Percentiles rank a stretch among this genome's conserved stretches.
These are phyloP conservation scores for Sicyos edulis DNA, from an alignment of 306 rosid species.

Conservation along the genomic window DNA sequence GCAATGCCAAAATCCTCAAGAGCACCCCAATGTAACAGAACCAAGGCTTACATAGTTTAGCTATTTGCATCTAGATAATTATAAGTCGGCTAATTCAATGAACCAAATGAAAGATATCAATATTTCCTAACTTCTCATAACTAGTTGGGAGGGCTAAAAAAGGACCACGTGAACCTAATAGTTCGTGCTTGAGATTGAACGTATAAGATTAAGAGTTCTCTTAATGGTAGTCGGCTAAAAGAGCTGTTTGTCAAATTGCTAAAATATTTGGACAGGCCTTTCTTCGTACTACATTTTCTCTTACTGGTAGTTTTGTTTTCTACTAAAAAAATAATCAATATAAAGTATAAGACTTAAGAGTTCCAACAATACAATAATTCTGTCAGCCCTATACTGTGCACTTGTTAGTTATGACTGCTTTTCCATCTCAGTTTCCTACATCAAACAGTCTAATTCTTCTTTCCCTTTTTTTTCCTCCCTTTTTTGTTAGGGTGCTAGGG, in stretches of 20 bases:
- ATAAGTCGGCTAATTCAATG: neutral
- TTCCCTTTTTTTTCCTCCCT: neutral
- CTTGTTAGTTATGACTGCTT: too few species aligned
- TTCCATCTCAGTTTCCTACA: too few species aligned
- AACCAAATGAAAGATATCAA: neutral
- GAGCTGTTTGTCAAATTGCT: neutral
- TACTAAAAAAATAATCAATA: too few species aligned
- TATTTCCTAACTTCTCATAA: neutral
- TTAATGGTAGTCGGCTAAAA: too few species aligned
- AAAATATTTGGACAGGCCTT: neutral
- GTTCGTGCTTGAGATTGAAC: neutral
- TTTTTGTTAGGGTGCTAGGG: neutral
- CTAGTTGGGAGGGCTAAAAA: neutral
- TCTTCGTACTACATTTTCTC: neutral
- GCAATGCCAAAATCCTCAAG: neutral
- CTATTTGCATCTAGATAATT: neutral
- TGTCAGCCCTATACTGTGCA: too few species aligned
- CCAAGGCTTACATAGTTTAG: neutral
- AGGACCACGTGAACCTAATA: neutral
- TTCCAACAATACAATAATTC: too few species aligned
- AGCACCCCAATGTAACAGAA: neutral
- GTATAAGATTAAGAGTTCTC: too few species aligned
- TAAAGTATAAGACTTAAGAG: too few species aligned
- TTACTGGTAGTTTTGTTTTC: neutral
- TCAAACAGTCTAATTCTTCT: neutral